Conservation (phyloP, 2,329 filamentous ascomycete species). For the Pyrenochaeta sp. region DNA sequence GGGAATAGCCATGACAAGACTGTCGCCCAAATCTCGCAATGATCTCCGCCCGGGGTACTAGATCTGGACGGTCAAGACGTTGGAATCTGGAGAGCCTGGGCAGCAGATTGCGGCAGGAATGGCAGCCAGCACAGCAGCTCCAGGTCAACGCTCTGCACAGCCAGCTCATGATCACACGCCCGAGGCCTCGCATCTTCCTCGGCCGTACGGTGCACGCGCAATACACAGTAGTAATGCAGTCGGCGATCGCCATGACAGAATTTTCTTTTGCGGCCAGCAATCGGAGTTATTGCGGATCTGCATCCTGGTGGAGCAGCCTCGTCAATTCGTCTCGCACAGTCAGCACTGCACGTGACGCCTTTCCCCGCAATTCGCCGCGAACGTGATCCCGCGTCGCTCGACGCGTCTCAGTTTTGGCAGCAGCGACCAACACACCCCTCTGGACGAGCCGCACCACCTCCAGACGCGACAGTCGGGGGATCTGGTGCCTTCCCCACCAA, state of each 20-base stretch:
- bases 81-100: no score
- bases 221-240: no score
- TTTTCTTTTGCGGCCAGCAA: neutral
- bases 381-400: constrained; percentile 12
- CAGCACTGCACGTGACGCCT: constrained; percentile 12
- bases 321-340: neutral
- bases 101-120: no score
- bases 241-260: neutral
- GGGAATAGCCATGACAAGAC: constrained; percentile 1
- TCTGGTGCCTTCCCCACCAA: constrained; percentile 30
- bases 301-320: neutral
- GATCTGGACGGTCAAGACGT: constrained; percentile 15
- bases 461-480: constrained; percentile 30
- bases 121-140: no score
- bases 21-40: constrained; percentile 19
- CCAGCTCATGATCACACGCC: no score
- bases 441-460: constrained; percentile 20
- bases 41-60: constrained; percentile 29
- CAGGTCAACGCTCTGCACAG: no score
- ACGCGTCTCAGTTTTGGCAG: constrained; percentile 18
- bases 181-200: no score
- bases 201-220: no score
- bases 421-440: constrained; percentile 31
- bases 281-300: constrained; percentile 7
- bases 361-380: constrained; percentile 28